phyloP scores from a whole-genome alignment of 805 yeast species.

The Jamesozyma spencerorum region DNA sequence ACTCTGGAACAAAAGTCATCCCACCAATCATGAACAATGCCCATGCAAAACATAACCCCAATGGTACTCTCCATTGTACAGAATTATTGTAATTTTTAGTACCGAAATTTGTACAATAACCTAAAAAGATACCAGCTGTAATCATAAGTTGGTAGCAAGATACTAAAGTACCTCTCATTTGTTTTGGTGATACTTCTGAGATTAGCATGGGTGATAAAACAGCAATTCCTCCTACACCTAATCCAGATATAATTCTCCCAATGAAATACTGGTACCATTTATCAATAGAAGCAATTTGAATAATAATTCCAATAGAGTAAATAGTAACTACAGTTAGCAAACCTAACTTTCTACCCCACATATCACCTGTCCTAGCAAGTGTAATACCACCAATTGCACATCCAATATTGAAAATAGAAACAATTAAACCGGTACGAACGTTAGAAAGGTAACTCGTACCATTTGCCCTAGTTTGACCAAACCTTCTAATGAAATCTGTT shows the following conservation, averaged over 20 bases:
- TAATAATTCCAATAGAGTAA: slow-evolving; percentile 57
- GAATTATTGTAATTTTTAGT: slow-evolving; percentile 32
- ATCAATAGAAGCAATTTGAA: slow-evolving; percentile 49
- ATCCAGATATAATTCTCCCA: slow-evolving; percentile 63
- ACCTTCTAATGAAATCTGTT: slow-evolving; percentile 22
- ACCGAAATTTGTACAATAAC: slow-evolving; percentile 68
- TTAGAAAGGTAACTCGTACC: slow-evolving; percentile 20
- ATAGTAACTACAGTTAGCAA: slow-evolving; percentile 50
- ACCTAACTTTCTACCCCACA: slow-evolving; percentile 57
- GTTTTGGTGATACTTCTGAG: slow-evolving; percentile 33
- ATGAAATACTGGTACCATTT: slow-evolving; percentile 66
- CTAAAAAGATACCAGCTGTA: slow-evolving; percentile 68
- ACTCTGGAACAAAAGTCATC: slow-evolving; percentile 57
- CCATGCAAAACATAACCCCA: slow-evolving; percentile 50
- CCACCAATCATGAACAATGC: slow-evolving; percentile 34
- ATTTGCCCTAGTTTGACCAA: slow-evolving; percentile 15
- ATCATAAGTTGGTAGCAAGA: slow-evolving; percentile 66
- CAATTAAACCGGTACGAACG: slow-evolving; percentile 23
- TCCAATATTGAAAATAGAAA: slow-evolving; percentile 58
- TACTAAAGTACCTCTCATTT: slow-evolving; percentile 64
- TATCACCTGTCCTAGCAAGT: slow-evolving; percentile 50
- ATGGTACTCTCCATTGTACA: slow-evolving; percentile 70
- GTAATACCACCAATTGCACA: slow-evolving; percentile 67
- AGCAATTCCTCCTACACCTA: slow-evolving; percentile 70
- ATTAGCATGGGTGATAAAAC: slow-evolving; percentile 69